These are phyloP conservation scores for Sugiyamaella castrensis DNA, from an alignment of 1,139 yeast species.

Conservation along the genomic window DNA sequence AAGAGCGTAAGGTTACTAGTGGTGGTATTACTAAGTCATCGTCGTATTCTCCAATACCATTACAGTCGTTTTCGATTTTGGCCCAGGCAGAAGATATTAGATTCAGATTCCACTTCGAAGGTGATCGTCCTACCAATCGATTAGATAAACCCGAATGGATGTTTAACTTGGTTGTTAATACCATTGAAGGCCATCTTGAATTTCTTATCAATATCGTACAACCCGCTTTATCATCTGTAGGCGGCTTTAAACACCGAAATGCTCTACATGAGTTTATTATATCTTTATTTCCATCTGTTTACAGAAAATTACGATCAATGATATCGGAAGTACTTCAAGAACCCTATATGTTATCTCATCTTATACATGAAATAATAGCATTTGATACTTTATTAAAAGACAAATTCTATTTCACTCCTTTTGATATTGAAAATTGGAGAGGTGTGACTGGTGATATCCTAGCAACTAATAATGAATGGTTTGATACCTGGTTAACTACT, in stretches of 20 bases:
- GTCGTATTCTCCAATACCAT: constrained; percentile 44
- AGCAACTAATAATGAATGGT: constrained; percentile 37
- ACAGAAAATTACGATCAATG: constrained; percentile 45
- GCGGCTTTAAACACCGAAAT: constrained; percentile 29
- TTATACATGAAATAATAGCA: constrained; percentile 55
- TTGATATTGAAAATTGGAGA: constrained; percentile 46
- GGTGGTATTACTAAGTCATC: constrained; percentile 5
- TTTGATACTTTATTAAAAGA: constrained; percentile 58
- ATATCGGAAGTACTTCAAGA: constrained; percentile 40
- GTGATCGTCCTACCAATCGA: constrained; percentile 59
- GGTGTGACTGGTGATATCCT: constrained; percentile 61
- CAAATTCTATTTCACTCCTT: constrained; percentile 56
- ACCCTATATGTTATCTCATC: constrained; percentile 56
- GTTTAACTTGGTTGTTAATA: constrained; percentile 53
- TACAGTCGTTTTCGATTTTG: constrained; percentile 60
- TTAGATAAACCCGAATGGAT: constrained; percentile 80
- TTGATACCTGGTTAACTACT: constrained; percentile 63
- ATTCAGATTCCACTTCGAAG: constrained; percentile 72
- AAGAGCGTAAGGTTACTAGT: too few relatives aligned
- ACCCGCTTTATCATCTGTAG: constrained; percentile 31
- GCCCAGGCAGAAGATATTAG: constrained; percentile 57
- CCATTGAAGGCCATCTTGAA: constrained; percentile 46
- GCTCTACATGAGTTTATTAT: constrained; percentile 53
- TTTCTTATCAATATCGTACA: constrained; percentile 42
- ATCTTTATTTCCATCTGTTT: constrained; percentile 51